A percentile compares a stretch with the other conserved stretches of the same genome.
Conservation (phyloP, 352 stramenopile species). For the Phytophthora multivora region DNA sequence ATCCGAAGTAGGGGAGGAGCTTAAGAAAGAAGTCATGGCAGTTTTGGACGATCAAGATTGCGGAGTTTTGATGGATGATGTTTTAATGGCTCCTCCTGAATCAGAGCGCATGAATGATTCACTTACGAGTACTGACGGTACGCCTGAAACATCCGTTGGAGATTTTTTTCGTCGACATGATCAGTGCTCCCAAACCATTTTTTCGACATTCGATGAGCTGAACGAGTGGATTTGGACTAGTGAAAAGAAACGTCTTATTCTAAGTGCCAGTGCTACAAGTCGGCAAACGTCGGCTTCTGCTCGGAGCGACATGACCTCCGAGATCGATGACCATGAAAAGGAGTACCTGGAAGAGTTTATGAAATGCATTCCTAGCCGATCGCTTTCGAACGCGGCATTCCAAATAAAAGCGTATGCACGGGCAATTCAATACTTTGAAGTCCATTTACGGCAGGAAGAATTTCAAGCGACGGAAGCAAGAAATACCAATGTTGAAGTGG, state of each 20-base stretch:
- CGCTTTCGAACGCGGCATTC: slow-evolving; percentile 73
- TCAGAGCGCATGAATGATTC: slow-evolving; percentile 28
- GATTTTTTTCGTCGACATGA: slow-evolving; percentile 83
- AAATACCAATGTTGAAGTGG: slow-evolving; percentile 21
- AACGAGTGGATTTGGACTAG: slow-evolving; percentile 90
- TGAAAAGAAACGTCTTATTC: slow-evolving; percentile 76
- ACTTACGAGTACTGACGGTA: background rate
- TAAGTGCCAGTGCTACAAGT: slow-evolving; percentile 60
- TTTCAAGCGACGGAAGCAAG: slow-evolving; percentile 23
- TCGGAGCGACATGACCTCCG: slow-evolving; percentile 49
- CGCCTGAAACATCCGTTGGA: slow-evolving; percentile 31
- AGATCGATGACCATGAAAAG: slow-evolving; percentile 77
- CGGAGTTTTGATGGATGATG: slow-evolving; percentile 60
- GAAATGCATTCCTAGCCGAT: slow-evolving; percentile 68
- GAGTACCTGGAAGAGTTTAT: slow-evolving; percentile 79
- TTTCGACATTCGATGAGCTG: slow-evolving; percentile 86
- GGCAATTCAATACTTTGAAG: slow-evolving; percentile 81
- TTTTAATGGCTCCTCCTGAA: slow-evolving; percentile 41
- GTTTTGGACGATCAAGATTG: slow-evolving; percentile 76
- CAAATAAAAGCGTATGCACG: slow-evolving; percentile 73
- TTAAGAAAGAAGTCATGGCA: slow-evolving; percentile 84
- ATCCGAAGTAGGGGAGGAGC: slow-evolving; percentile 63
- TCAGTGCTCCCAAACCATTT: slow-evolving; percentile 86
- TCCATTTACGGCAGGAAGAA: slow-evolving; percentile 65
- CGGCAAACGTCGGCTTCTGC: slow-evolving; percentile 41